Evolutionary conservation across 2,329 filamentous ascomycete species (phyloP).

Genomic region (Ophiognomonia clavigignenti-juglandacearum): DNA sequence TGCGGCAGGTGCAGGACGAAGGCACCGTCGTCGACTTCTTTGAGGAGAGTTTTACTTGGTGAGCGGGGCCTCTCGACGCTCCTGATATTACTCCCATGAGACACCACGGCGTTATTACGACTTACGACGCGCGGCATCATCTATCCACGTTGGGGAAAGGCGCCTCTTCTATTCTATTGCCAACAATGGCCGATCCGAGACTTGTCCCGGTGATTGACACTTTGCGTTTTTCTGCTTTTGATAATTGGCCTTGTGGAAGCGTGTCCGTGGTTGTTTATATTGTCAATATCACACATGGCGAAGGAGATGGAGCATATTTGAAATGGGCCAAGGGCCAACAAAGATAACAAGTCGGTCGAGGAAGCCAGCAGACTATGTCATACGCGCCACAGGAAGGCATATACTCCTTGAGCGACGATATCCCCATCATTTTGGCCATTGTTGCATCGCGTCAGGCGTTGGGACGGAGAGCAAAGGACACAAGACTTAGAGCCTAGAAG

Average conservation of each 20-base stretch:
- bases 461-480: not conserved
- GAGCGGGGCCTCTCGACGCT: too few species aligned
- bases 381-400: not conserved
- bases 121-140: constrained; percentile 1
- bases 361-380: not conserved
- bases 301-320: too few species aligned
- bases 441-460: not conserved
- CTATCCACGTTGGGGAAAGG: not conserved
- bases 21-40: constrained; percentile 65
- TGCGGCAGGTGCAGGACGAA: constrained; percentile 57
- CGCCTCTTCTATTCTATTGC: not conserved
- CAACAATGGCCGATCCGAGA: constrained; percentile 3
- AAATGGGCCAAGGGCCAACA: not conserved
- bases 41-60: constrained; percentile 73
- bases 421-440: constrained; percentile 8
- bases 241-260: not conserved
- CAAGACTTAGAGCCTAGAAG: not conserved
- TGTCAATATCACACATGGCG: too few species aligned
- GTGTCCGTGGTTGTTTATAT: too few species aligned
- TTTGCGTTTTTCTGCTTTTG: not conserved
- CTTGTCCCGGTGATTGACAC: constrained; percentile 9
- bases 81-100: too few species aligned
- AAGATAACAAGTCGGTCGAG: not conserved
- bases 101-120: constrained; percentile 14
- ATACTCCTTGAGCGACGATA: constrained; percentile 3